Percentiles rank a stretch among this genome's conserved stretches.
Conservation (phyloP, 305 asterid genomes). For the Ilex paraguariensis region DNA sequence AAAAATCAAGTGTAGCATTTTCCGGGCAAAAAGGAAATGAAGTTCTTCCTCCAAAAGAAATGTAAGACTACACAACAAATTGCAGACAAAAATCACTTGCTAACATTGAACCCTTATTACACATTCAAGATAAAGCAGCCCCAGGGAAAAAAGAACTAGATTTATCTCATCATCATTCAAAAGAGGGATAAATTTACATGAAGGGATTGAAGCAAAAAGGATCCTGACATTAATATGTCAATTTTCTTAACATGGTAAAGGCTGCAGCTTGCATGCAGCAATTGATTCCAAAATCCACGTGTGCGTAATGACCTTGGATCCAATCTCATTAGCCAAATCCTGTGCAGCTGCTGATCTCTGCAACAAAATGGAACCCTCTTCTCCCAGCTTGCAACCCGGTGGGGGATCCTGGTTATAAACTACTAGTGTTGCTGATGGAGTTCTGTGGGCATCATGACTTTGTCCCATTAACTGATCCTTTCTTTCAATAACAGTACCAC, state of each 20-base stretch:
- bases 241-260: conserved; percentile 10
- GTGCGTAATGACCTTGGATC: conserved; percentile 48
- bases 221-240: no score
- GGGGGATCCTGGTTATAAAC: conserved; percentile 52
- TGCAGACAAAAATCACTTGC: no score
- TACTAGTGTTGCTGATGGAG: conserved; percentile 22
- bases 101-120: no score
- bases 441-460: conserved; percentile 11
- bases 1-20: no score
- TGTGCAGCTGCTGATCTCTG: conserved; percentile 42
- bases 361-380: conserved; percentile 22
- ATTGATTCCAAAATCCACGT: conserved; percentile 89
- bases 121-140: no score
- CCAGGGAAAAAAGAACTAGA: no score
- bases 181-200: no score
- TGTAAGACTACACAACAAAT: no score
- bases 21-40: no score
- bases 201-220: no score
- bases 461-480: conserved; percentile 32
- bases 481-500: conserved; percentile 47
- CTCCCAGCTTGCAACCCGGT: conserved; percentile 28
- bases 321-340: conserved; percentile 26
- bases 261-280: conserved; percentile 54
- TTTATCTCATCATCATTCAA: no score
- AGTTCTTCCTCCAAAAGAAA: no score